Evolutionary conservation across 2,329 filamentous ascomycete species (phyloP).

Genomic region (Thelonectria discophora): DNA sequence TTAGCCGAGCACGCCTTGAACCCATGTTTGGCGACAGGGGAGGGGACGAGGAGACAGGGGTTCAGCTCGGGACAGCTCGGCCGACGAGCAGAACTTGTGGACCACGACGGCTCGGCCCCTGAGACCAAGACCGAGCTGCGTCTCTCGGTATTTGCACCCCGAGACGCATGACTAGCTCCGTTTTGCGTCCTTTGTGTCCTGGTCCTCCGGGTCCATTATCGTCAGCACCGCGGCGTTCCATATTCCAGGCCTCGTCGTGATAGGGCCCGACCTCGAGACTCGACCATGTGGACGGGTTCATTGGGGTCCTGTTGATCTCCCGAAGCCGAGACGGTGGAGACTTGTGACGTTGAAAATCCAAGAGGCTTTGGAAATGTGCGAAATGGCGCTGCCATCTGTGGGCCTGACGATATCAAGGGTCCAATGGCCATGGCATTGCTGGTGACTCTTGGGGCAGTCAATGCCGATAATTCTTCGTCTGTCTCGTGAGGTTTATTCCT

Average conservation of each 20-base stretch:
- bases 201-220: background rate
- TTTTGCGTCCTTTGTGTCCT: slow-evolving; percentile 13
- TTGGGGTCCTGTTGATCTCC: slow-evolving; percentile 2
- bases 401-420: background rate
- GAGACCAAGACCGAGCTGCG: slow-evolving; percentile 19
- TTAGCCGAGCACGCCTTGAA: slow-evolving; percentile 9
- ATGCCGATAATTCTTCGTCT: slow-evolving; percentile 9
- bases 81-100: slow-evolving; percentile 14
- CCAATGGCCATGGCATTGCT: slow-evolving; percentile 1
- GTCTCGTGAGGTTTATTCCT: background rate
- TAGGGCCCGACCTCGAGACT: slow-evolving; percentile 4
- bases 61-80: slow-evolving; percentile 15
- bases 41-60: background rate
- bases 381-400: slow-evolving; percentile 2
- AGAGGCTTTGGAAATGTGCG: background rate
- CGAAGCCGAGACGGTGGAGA: background rate
- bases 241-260: slow-evolving; percentile 3
- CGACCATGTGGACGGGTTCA: slow-evolving; percentile 5
- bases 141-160: slow-evolving; percentile 21
- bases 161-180: slow-evolving; percentile 22
- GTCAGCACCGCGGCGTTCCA: background rate
- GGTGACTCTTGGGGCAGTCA: background rate
- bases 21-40: background rate
- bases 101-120: slow-evolving; percentile 6
- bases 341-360: background rate